Evolutionary conservation across 371 early-diverging fungal genomes (phyloP).

Genomic region (Aphelidium insulamus): DNA sequence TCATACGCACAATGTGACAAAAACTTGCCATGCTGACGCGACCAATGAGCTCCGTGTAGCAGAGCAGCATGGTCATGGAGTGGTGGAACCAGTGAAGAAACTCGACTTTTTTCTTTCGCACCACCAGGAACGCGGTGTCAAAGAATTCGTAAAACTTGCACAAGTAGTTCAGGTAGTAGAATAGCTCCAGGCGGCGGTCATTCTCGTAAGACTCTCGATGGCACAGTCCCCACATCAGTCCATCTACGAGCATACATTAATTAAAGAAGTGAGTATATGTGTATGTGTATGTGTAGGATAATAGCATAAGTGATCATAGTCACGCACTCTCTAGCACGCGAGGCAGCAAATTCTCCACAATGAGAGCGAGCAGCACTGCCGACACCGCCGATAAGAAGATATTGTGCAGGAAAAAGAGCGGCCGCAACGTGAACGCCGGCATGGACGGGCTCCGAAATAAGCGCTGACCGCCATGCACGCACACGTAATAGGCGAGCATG

Average conservation of each 20-base stretch:
- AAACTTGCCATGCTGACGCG: constrained; percentile 49
- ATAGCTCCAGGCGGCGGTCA: constrained; percentile 40
- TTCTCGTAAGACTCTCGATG: too few relatives aligned
- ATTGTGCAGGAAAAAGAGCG: constrained; percentile 49
- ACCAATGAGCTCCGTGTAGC: constrained; percentile 59
- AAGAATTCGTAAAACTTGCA: constrained; percentile 64
- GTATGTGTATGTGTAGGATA: too few relatives aligned
- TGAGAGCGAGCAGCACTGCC: constrained; percentile 29
- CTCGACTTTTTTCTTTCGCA: constrained; percentile 40
- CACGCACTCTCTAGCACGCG: too few relatives aligned
- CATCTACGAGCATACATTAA: too few relatives aligned
- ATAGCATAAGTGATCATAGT: too few relatives aligned
- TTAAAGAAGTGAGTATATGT: too few relatives aligned
- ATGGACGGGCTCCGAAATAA: constrained; percentile 27
- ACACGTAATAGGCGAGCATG: too few relatives aligned
- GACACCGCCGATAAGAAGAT: constrained; percentile 39
- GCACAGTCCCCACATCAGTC: too few relatives aligned
- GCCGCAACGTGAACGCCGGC: constrained; percentile 32
- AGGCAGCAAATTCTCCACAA: constrained; percentile 47
- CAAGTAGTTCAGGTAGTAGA: constrained; percentile 66
- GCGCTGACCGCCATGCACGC: constrained; percentile 37
- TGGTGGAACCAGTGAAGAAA: constrained; percentile 82
- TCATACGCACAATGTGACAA: constrained; percentile 1
- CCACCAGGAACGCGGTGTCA: constrained; percentile 46
- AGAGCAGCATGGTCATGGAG: constrained; percentile 67